Conservation (phyloP, 768 basidiomycete genomes). For the Leucogyrophana mollusca region DNA sequence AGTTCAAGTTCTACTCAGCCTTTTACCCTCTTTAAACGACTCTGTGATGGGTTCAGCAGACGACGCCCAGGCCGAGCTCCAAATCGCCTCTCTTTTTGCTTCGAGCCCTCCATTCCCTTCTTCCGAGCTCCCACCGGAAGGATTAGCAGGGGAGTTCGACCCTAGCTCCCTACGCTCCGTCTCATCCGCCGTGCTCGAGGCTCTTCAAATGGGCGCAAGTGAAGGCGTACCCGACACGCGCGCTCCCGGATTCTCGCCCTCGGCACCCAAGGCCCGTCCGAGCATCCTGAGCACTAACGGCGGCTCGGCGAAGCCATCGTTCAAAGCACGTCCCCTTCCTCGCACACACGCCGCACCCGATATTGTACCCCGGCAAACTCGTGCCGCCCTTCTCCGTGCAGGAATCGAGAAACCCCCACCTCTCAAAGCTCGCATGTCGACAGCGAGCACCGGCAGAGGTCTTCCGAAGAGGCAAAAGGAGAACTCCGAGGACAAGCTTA, state of each 20-base stretch:
- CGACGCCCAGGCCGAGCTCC: constrained; percentile 67
- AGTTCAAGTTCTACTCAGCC: constrained; percentile 74
- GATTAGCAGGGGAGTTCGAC: constrained; percentile 31
- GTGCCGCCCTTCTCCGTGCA: constrained; percentile 70
- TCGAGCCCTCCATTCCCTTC: constrained; percentile 81
- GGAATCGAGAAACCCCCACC: constrained; percentile 36
- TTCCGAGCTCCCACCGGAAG: constrained; percentile 53
- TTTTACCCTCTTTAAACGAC: constrained; percentile 59
- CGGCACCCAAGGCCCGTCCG: constrained; percentile 14
- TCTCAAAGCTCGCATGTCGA: constrained; percentile 26
- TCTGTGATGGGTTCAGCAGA: constrained; percentile 74
- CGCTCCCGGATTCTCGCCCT: constrained; percentile 13
- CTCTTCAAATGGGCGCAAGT: constrained; percentile 34
- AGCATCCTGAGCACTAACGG: constrained; percentile 30
- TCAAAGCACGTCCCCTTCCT: constrained; percentile 71
- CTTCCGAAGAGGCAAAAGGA: constrained; percentile 28
- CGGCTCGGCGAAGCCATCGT: constrained; percentile 46
- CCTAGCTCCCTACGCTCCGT: constrained; percentile 39
- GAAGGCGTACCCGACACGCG: constrained; percentile 22
- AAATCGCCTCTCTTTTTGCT: constrained; percentile 75
- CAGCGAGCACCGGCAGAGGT: constrained; percentile 31
- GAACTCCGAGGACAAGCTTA: constrained; percentile 47
- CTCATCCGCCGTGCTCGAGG: constrained; percentile 47
- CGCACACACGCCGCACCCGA: constrained; percentile 58
- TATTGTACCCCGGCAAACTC: constrained; percentile 76